Evolutionary conservation across 306 rosid genomes (phyloP).

Genomic region (Trifolium subterraneum): DNA sequence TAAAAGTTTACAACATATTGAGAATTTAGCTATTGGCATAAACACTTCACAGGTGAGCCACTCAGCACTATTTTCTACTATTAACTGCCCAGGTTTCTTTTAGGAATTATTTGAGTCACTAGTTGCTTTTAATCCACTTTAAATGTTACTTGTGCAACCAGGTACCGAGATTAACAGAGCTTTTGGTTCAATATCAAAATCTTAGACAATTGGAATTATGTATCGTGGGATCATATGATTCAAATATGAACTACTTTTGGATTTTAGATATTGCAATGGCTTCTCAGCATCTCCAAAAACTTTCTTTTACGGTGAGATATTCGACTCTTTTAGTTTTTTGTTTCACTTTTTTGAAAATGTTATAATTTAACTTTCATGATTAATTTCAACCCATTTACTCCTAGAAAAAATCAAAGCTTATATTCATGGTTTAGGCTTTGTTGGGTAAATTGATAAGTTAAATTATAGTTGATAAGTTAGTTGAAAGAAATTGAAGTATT

Average conservation of each 20-base stretch:
- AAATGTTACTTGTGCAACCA: not conserved
- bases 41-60: not conserved
- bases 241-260: not conserved
- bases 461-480: no score
- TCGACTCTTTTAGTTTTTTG: not conserved
- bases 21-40: not conserved
- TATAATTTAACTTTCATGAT: not conserved
- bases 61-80: not conserved
- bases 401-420: no score
- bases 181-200: not conserved
- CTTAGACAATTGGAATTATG: not conserved
- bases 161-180: not conserved
- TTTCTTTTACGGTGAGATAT: not conserved
- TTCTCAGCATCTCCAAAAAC: not conserved
- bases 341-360: not conserved
- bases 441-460: no score
- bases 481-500: no score
- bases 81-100: not conserved
- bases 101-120: not conserved
- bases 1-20: not conserved
- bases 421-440: no score
- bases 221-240: not conserved
- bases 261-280: slow-evolving; percentile 4
- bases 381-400: no score
- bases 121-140: no score